Conservation (phyloP, 106 monocot species). For the Dendrobium huoshanense region DNA sequence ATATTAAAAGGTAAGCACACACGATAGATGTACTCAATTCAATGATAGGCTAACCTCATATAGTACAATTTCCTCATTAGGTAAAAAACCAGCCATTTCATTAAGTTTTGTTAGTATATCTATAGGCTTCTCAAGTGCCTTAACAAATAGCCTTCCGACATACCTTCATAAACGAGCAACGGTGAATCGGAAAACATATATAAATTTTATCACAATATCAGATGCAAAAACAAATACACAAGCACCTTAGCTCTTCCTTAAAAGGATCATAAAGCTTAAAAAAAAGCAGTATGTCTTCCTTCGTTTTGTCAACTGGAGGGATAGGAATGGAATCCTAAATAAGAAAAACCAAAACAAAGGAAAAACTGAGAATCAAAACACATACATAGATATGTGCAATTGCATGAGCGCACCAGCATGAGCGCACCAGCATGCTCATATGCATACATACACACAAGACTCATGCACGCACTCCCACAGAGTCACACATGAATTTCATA, state of each 20-base stretch:
- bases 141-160: slow-evolving; percentile 87
- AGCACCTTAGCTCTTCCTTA: slow-evolving; percentile 87
- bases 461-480: too few relatives aligned
- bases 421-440: not conserved
- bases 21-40: not conserved
- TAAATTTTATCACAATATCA: not conserved
- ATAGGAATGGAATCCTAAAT: slow-evolving; percentile 53
- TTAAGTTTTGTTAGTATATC: slow-evolving; percentile 81
- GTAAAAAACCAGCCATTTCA: slow-evolving; percentile 83
- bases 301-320: slow-evolving; percentile 75
- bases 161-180: slow-evolving; percentile 20
- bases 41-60: slow-evolving; percentile 58
- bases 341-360: not conserved
- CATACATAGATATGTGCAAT: not conserved
- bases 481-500: not conserved
- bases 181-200: not conserved
- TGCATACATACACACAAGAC: not conserved
- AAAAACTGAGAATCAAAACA: not conserved
- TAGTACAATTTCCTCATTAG: slow-evolving; percentile 80
- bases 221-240: not conserved
- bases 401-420: not conserved
- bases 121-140: slow-evolving; percentile 61
- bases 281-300: slow-evolving; percentile 87
- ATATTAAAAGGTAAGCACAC: too few relatives aligned
- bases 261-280: slow-evolving; percentile 91